Percentiles rank a stretch among this genome's conserved stretches.
Evolutionary conservation across 169 alveolate species (phyloP).

Genomic region (Babesia ovata): DNA sequence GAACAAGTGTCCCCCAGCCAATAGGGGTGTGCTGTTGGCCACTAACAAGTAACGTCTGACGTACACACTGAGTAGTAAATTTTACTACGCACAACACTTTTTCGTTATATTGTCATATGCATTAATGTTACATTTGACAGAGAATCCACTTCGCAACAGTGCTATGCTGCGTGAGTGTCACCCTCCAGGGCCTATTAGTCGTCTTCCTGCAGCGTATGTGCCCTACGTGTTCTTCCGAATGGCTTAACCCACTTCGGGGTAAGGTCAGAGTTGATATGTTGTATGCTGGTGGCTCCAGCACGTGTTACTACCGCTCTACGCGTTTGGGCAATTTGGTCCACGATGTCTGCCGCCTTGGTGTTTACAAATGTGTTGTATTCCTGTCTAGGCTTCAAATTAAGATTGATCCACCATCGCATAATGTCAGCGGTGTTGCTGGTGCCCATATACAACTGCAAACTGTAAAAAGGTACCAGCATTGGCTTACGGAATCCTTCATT

Average conservation of each 20-base stretch:
- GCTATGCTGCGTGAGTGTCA: neutral
- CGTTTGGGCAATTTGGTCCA: conserved; percentile 9
- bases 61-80: no score
- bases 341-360: conserved; percentile 20
- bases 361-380: conserved; percentile 23
- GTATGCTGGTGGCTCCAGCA: neutral
- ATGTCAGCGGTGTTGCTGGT: conserved; percentile 30
- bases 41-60: no score
- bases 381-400: conserved; percentile 15
- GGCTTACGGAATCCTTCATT: conserved; percentile 33
- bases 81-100: no score
- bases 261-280: neutral
- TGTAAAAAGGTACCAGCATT: neutral
- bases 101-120: neutral
- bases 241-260: neutral
- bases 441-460: conserved; percentile 13
- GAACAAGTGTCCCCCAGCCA: no score
- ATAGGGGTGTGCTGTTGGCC: no score
- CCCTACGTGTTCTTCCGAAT: conserved; percentile 9
- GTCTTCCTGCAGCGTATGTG: conserved; percentile 1
- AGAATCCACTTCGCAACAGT: neutral
- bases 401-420: conserved; percentile 48
- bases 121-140: neutral
- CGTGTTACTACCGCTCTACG: conserved; percentile 1
- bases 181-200: neutral